These are phyloP conservation scores for Aechmea fasciata DNA, from an alignment of 176 grass and related monocot genomes.

Conservation along the genomic window DNA sequence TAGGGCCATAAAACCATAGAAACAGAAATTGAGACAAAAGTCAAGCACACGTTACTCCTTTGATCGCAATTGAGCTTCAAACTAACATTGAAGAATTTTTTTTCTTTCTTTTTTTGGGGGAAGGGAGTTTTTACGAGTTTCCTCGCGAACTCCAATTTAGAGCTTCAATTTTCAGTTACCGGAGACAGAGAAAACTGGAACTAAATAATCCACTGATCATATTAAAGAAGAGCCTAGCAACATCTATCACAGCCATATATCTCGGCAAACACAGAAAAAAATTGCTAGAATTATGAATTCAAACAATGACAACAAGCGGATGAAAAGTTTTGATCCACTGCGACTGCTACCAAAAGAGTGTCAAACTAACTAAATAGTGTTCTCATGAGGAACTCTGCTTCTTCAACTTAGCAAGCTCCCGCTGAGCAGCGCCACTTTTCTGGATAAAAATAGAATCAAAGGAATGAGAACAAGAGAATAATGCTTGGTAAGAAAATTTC, in stretches of 20 bases:
- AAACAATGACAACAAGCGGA: background rate
- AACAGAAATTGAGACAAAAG: too few species aligned
- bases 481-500: background rate
- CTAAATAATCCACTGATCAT: too few species aligned
- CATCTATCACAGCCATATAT: background rate
- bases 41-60: too few species aligned
- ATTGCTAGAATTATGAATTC: background rate
- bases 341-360: background rate
- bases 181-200: too few species aligned
- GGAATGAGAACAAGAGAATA: background rate
- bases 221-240: background rate
- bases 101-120: too few species aligned
- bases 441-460: background rate
- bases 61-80: too few species aligned
- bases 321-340: background rate
- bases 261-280: background rate
- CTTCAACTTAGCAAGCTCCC: constrained; percentile 10
- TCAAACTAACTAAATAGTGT: background rate
- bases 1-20: too few species aligned
- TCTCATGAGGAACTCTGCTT: constrained; percentile 16
- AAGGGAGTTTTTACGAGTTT: too few species aligned
- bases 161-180: too few species aligned
- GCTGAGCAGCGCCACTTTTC: constrained; percentile 14
- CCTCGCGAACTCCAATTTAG: too few species aligned
- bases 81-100: too few species aligned